These are phyloP conservation scores for Leucoagaricus sp. DNA, from an alignment of 1,284 basidiomycete genomes.

Conservation along the genomic window DNA sequence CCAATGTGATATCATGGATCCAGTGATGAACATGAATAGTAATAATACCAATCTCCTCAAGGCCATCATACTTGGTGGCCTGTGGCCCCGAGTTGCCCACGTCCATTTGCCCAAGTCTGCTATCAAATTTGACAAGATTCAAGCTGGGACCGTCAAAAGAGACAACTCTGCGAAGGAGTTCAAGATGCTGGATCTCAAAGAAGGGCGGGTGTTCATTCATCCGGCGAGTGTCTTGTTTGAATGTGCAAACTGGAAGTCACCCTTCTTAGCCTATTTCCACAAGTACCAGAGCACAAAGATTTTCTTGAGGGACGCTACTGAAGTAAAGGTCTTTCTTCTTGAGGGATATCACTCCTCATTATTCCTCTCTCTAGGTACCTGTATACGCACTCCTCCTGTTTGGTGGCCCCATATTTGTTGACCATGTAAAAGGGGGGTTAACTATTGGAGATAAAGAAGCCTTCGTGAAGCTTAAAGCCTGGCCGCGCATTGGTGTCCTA, in stretches of 20 bases:
- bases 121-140: conserved; percentile 81
- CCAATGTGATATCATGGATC: conserved; percentile 43
- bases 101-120: conserved; percentile 75
- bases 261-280: conserved; percentile 83
- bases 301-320: conserved; percentile 86
- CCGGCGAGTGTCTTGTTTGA: conserved; percentile 85
- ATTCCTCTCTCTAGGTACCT: conserved; percentile 56
- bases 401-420: conserved; percentile 78
- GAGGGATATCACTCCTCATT: not conserved
- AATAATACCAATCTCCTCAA: conserved; percentile 76
- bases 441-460: conserved; percentile 57
- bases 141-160: conserved; percentile 78
- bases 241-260: conserved; percentile 71
- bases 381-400: conserved; percentile 85
- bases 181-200: conserved; percentile 70
- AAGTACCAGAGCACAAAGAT: conserved; percentile 86
- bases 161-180: conserved; percentile 84
- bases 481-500: conserved; percentile 87
- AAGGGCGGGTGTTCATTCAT: conserved; percentile 77
- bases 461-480: conserved; percentile 73
- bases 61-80: conserved; percentile 77
- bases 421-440: conserved; percentile 78
- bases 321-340: conserved; percentile 50
- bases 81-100: conserved; percentile 80
- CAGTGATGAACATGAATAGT: conserved; percentile 60